Percentiles rank a stretch among this genome's conserved stretches.
These are phyloP conservation scores for Camillea tinctor DNA, from an alignment of 2,329 filamentous ascomycete species.

Conservation along the genomic window DNA sequence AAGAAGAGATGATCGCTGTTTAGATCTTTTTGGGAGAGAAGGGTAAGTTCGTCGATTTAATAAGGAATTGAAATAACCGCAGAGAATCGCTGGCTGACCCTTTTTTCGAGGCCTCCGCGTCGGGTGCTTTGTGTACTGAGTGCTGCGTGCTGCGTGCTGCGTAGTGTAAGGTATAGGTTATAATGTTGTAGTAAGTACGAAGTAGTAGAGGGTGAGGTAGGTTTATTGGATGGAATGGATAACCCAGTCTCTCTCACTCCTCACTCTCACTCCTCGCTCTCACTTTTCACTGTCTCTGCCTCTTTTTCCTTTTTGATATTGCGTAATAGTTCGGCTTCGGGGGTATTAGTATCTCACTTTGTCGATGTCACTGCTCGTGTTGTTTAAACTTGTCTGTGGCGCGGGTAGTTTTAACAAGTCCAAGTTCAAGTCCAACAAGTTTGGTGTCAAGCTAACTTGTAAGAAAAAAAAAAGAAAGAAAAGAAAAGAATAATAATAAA, in stretches of 20 bases:
- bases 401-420: too few relatives aligned
- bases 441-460: neutral
- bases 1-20: neutral
- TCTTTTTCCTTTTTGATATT: slow-evolving; percentile 1
- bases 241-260: neutral
- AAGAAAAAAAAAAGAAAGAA: too few relatives aligned
- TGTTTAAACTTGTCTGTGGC: too few relatives aligned
- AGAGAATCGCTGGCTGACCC: neutral
- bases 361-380: too few relatives aligned
- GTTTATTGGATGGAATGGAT: too few relatives aligned
- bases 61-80: slow-evolving; percentile 16
- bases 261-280: neutral
- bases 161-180: neutral
- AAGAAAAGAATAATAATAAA: slow-evolving; percentile 19
- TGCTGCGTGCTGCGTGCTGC: neutral
- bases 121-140: neutral
- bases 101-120: slow-evolving; percentile 9
- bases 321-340: slow-evolving; percentile 3
- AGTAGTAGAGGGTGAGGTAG: neutral
- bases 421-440: too few relatives aligned
- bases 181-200: too few relatives aligned
- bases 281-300: too few relatives aligned
- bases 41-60: slow-evolving; percentile 10
- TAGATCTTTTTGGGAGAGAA: slow-evolving; percentile 5
- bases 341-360: too few relatives aligned